Conservation (phyloP, 176 grass and related monocot genomes). For the Puccinellia tenuiflora region DNA sequence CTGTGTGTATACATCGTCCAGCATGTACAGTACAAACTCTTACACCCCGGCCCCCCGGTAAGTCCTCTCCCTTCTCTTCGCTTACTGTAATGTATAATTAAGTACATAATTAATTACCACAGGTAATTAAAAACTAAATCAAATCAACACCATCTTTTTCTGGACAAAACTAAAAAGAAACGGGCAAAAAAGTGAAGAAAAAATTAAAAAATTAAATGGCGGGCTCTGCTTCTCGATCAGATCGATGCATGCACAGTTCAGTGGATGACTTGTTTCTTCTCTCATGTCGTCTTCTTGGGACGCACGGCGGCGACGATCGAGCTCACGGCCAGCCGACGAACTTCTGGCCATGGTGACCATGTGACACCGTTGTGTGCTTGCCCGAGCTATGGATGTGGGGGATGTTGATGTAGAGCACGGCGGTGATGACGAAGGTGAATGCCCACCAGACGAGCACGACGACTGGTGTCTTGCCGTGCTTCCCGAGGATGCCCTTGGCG, state of each 20-base stretch:
- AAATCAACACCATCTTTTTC: constrained; percentile 67
- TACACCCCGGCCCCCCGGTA: constrained; percentile 3
- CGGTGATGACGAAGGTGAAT: constrained; percentile 79
- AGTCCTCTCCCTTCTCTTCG: background rate
- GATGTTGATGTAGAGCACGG: constrained; percentile 82
- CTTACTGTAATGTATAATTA: constrained; percentile 40
- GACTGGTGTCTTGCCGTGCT: constrained; percentile 63
- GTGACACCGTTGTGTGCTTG: background rate
- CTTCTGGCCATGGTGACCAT: constrained; percentile 19
- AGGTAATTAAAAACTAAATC: constrained; percentile 61
- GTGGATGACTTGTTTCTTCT: constrained; percentile 7
- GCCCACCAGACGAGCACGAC: constrained; percentile 87
- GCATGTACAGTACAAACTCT: constrained; percentile 48
- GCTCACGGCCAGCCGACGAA: background rate
- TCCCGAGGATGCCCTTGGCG: constrained; percentile 78
- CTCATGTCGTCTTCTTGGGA: background rate
- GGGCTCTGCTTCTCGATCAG: constrained; percentile 15
- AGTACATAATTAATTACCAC: constrained; percentile 61
- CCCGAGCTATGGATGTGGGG: constrained; percentile 37
- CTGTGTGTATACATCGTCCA: constrained; percentile 19
- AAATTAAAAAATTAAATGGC: constrained; percentile 27
- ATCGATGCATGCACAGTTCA: constrained; percentile 10
- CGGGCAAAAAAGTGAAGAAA: background rate
- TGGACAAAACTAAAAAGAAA: constrained; percentile 54
- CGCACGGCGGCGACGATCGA: background rate